A percentile compares a stretch with the other conserved stretches of the same genome.
Evolutionary conservation across 78 protist species (phyloP).

Genomic region (Dictyostelium capitatum): DNA sequence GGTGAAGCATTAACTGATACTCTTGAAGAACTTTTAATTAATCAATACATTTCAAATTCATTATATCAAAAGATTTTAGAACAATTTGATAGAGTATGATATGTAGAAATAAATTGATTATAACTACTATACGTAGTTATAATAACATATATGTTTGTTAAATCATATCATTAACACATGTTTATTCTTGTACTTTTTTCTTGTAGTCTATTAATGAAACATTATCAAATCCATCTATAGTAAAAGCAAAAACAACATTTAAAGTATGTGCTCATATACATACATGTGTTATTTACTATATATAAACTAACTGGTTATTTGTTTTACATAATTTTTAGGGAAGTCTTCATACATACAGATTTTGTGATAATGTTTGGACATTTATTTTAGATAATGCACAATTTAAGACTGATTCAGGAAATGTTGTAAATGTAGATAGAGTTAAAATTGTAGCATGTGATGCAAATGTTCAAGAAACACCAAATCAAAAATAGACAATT

Average conservation of each 20-base stretch:
- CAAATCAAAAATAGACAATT: background rate
- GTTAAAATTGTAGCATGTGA: slow-evolving; percentile 80
- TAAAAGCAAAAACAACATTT: slow-evolving; percentile 40
- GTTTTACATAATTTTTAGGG: slow-evolving; percentile 20
- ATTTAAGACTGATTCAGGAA: slow-evolving; percentile 25
- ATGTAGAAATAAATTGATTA: background rate
- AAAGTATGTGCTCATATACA: background rate
- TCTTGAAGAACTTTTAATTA: slow-evolving; percentile 28
- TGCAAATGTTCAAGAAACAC: slow-evolving; percentile 32
- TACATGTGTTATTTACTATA: background rate
- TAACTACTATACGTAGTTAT: background rate
- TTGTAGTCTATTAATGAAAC: slow-evolving; percentile 68
- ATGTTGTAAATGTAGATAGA: slow-evolving; percentile 43
- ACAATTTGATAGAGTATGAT: slow-evolving; percentile 64
- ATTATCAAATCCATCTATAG: slow-evolving; percentile 14
- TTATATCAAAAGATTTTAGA: slow-evolving; percentile 38
- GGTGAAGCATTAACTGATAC: slow-evolving; percentile 80
- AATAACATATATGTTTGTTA: background rate
- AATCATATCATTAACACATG: background rate
- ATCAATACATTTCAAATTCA: slow-evolving; percentile 32
- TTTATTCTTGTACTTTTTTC: background rate
- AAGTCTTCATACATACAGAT: slow-evolving; percentile 58
- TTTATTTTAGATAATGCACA: slow-evolving; percentile 63
- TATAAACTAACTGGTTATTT: background rate
- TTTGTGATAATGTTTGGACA: slow-evolving; percentile 78